Evolutionary conservation across 1,139 yeast species (phyloP), one percentile per base, ranked within the genome.

Genomic region (Yamadazyma diospyri): DNA sequence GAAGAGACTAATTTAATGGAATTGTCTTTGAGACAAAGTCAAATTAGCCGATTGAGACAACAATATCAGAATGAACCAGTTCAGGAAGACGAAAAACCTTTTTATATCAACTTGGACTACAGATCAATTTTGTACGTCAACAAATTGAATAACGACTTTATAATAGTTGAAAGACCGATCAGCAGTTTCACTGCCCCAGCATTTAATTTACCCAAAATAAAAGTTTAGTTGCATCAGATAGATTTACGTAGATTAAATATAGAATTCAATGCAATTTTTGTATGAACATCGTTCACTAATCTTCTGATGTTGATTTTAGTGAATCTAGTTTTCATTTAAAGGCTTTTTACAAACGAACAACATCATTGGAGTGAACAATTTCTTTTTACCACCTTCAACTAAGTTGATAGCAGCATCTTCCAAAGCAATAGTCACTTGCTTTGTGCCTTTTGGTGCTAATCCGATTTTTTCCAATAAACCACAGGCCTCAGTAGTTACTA

Each of bases 321-420:
- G n/a, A n/a, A 23, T 23, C 11, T 24, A 30, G 11, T 16, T 8
- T 26, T 34, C 23, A 10, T 30, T 23, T 23, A 25, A 30, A 6
- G 97, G 97, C 67, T 88, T 88, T 68, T 76, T 82, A 51, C 76
- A 87, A 47, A 89, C 75, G 59, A 81, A 89, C 59, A 89, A 73
- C 92, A 86, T 83, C 97, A 89, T 89, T 55, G 97, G 97, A 30
- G 97, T 88, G 66, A 89, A 89, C 48, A 89, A 72, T 54, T 83
- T 81, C 60, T 81, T 75, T 61, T 73, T 74, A 60, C 96, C 98
- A 63, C 98, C 98, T 40, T 78, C 86, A 40, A 89, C 97, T 56
- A 92, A 78, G 61, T 89, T 89, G 43, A 89, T 80, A 38, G 98
- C 98, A 43, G 98, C 98, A 56, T 89, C 94, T 68, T 92, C 98